A percentile compares a stretch with the other conserved stretches of the same genome.
Conservation (phyloP, 2,329 filamentous ascomycete genomes). For the Fusarium aywerte region DNA sequence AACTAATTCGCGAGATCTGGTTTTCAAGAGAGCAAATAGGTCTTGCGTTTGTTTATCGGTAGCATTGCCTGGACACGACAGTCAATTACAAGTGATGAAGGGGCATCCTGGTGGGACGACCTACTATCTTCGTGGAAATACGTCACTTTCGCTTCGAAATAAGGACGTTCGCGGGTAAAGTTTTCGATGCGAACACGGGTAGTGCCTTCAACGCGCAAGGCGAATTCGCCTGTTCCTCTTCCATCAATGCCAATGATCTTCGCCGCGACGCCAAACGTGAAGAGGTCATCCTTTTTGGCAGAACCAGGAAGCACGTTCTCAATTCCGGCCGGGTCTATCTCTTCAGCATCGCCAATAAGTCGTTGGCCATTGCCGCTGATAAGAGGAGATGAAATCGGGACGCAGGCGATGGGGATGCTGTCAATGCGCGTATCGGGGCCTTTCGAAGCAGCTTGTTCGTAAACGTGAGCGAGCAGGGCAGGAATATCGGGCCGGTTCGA, state of each 20-base stretch:
- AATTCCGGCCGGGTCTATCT: constrained; percentile 57
- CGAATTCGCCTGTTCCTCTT: constrained; percentile 78
- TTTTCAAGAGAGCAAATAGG: constrained; percentile 83
- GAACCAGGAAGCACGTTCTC: constrained; percentile 66
- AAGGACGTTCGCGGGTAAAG: constrained; percentile 77
- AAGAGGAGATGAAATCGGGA: constrained; percentile 82
- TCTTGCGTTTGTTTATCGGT: constrained; percentile 72
- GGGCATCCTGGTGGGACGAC: constrained; percentile 38
- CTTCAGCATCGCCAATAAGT: constrained; percentile 73
- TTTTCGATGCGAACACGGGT: constrained; percentile 77
- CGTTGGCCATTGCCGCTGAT: constrained; percentile 80
- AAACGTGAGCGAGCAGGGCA: constrained; percentile 85
- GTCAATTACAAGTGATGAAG: constrained; percentile 18
- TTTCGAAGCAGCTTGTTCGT: constrained; percentile 77
- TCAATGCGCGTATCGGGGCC: constrained; percentile 72
- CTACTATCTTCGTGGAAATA: constrained; percentile 76
- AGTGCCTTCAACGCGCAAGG: constrained; percentile 86
- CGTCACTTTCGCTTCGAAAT: constrained; percentile 83
- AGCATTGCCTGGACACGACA: constrained; percentile 43
- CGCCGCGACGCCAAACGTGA: constrained; percentile 82
- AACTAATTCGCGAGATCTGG: constrained; percentile 85
- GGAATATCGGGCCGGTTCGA: constrained; percentile 86
- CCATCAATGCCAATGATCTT: constrained; percentile 84
- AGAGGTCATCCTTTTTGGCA: constrained; percentile 78
- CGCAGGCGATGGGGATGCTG: constrained; percentile 83